Base-by-base conservation (phyloP, 441 rosid genomes). In the Iberis amara region DNA sequence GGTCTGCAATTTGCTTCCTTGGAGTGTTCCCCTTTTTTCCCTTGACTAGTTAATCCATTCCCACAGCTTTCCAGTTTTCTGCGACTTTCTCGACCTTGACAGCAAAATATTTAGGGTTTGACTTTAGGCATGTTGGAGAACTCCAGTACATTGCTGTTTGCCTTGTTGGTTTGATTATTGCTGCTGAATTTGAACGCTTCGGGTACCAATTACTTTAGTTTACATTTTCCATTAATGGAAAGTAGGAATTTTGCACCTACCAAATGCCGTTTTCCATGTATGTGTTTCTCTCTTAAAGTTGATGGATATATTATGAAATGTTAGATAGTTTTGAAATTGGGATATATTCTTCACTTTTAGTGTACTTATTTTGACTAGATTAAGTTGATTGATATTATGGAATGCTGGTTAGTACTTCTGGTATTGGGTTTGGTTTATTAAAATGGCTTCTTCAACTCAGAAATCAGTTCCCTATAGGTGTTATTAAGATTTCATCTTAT, bases 1-100 rank as follows among this genome's bases (percentile, higher is more conserved):
- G 79, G 81, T 72, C 46, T 35, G 62, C 42, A 12, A 35, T 37
- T 35, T 15, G 11, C 30, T 56, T 6, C 15, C 37, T 59, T 38
- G 12, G 27, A 32, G 13, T 23, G 14, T 24, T 43, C 14, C 28
- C 39, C n/a, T 37, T 12, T 43, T 18, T 18, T 18, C 21, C 21
- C 21, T 1, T 18, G 21, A 18, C 21, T 18, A 3, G 21, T 18
- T 18, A 18, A 18, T 18, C 21, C 21, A 18, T 18, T 18, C 21
- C 21, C 21, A 18, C 21, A 18, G 2, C 21, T 18, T 18, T 18
- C 21, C 21, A 31, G 35, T 7, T 10, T 33, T 10, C 6, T 44
- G 26, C 9, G n/a, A 51, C 10, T 47, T 39, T 36, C 12, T 12
- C 11, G 24, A 21, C 11, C 23, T 23, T 11, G 4, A 23, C 5